Evolutionary conservation across 2,329 filamentous ascomycete genomes (phyloP), one percentile per base, ranked within the genome.

Genomic region (Fusarium sterilihyphosum): DNA sequence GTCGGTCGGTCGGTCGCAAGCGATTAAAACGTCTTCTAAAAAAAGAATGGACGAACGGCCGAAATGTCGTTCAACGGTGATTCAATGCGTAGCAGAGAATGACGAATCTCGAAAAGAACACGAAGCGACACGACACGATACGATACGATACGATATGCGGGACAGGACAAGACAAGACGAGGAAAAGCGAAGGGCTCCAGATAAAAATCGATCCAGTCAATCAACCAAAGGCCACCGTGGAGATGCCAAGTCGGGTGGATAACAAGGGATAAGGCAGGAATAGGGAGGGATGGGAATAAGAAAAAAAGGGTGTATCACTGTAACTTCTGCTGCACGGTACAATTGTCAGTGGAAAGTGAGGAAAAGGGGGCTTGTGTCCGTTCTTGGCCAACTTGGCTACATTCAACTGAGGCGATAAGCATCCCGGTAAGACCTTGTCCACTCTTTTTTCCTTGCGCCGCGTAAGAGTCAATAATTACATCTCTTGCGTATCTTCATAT

Each of bases 41-140:
- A 75, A 75, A 73, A 66, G 73, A 75, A 73, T 61, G 73, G 73
- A 75, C 73, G 73, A 75, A 75, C 73, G 67, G 71, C 73, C 43
- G 61, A n/a, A 46, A 50, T 59, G 73, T 75, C 73, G 73, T 75
- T 75, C 73, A 75, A 49, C 22, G n/a, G n/a, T 56, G 35, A 35
- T 29, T 70, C 35, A 64, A 58, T 22, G 33, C 35, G 53, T 64
- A 56, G 49, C 49, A 53, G 40, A 44, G 54, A 70, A 67, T 54
- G 66, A 54, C 65, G 38, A 70, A 65, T 50, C 24, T 54, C 63
- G 44, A 59, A 61, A 38, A 40, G 57, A 41, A 46, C 33, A 68
- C 40, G 65, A 65, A 60, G 31, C 44, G 61, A 53, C 33, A 49
- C 44, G 61, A 65, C 22, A 57, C 29, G 47, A 49, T 31, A 24